Base-by-base conservation (phyloP, 2,329 filamentous ascomycete species). In the Microdochium paspali region DNA sequence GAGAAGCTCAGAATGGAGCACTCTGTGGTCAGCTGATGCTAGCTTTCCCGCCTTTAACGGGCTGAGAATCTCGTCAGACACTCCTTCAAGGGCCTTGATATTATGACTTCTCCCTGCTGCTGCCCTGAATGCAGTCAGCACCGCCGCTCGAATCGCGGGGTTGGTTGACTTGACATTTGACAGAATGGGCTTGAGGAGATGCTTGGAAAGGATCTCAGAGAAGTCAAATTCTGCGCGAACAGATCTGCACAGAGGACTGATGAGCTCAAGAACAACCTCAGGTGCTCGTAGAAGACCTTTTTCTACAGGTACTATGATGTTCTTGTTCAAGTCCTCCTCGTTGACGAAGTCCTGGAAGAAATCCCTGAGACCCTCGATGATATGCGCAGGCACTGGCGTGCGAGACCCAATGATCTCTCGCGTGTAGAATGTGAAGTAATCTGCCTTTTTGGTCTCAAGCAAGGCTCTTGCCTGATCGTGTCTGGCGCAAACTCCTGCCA, bases 81-180 rank as follows among this genome's bases (percentile, higher is more conserved):
- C 77, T 57, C 85, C 84, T 30, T 79, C 74, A 39, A 95, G 67
- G 4, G 74, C 65, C 3, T 70, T 63, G 5, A 73, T 65, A 52
- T 87, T 77, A n/a, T 53, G 51, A 35, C 60, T 61, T n/a, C 44
- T 68, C 62, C 54, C 80, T 86, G 54, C 77, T 76, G 39, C 71
- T 10, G 78, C 76, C 53, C 77, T 75, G 62, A 97, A 95, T 7
- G 85, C 85, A 32, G 76, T 73, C 21, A 90, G 68, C 9, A 87
- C 86, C 23, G 89, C 90, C 51, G 78, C 78, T 48, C 91, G 83
- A 51, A 96, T 88, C 2, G 67, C 66, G 13, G 79, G 70, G 62
- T 95, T 97, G 59, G 86, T 90, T 1, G 93, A 97, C 65, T 95
- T 96, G 64, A 90, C 74, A 61, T 90, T 95, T 35, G 89, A 83